These are phyloP conservation scores for Neurospora pannonica DNA, from an alignment of 495 filamentous ascomycete species.

Conservation along the genomic window DNA sequence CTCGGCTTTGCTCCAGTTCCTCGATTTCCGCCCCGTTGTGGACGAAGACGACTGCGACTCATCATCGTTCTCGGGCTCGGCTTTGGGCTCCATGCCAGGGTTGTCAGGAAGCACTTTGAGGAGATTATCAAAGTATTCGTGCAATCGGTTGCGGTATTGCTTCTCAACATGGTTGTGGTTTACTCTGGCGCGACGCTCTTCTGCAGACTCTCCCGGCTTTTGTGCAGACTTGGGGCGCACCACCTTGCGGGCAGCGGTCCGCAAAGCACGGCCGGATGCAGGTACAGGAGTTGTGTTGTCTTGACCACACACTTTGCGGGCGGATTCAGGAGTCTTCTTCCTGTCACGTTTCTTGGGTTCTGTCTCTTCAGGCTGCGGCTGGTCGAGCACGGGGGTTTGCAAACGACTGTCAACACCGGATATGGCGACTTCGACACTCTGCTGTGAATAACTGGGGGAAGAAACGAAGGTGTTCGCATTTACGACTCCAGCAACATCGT, in stretches of 20 bases:
- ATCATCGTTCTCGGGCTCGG: not conserved
- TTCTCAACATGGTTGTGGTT: conserved; percentile 25
- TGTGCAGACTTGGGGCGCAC: not conserved
- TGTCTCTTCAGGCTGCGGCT: not conserved
- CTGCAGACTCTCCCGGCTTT: conserved; percentile 12
- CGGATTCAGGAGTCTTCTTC: not conserved
- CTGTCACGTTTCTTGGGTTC: not conserved
- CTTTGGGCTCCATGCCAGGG: not conserved
- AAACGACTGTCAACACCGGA: not conserved
- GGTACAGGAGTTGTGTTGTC: not conserved
- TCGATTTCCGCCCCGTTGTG: not conserved
- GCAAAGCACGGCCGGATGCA: not conserved
- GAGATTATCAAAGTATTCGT: conserved; percentile 19
- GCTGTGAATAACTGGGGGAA: not conserved
- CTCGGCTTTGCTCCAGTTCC: conserved; percentile 20
- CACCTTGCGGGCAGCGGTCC: conserved; percentile 8
- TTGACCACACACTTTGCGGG: not conserved
- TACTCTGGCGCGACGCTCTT: conserved; percentile 16
- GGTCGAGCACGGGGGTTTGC: not conserved
- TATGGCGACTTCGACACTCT: not conserved
- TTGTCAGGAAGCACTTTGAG: conserved; percentile 16
- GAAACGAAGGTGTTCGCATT: not conserved
- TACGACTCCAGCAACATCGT: not conserved
- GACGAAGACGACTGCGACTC: not conserved
- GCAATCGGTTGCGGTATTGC: conserved; percentile 22